Evolutionary conservation across 1,284 basidiomycete species (phyloP), one percentile per base, ranked within the genome.

Genomic region (Ganoderma resinaceum): DNA sequence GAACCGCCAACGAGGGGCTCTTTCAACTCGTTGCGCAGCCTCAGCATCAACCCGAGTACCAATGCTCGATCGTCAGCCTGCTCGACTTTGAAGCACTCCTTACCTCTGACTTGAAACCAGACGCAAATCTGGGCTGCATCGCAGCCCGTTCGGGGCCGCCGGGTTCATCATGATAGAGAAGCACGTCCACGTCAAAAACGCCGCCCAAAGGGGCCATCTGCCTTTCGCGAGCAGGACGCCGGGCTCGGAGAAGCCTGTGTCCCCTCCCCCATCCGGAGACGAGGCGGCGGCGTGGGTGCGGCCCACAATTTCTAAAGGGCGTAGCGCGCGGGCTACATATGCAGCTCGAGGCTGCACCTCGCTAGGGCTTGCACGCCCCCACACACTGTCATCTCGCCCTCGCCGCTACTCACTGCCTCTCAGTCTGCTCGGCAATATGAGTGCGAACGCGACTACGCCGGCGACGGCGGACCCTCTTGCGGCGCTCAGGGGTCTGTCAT

Each of bases 111-210:
- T 0, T 14, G 23, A 26, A 49, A 23, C 46, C 26, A 23, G 23
- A 23, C 23, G 46, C 23, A 4, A n/a, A 20, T 49, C 46, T 23
- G 23, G 42, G 23, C 46, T 26, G 46, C 23, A 16, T 26, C 46
- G 23, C 23, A 52, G 46, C 23, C 46, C 23, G 23, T 26, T 52
- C 46, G 46, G 46, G 23, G 11, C 23, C 46, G 3, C 23, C 11
- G 23, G 23, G 23, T 23, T 52, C 46, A 52, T 52, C 46, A 52
- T 52, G 46, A 52, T 52, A 52, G 23, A 52, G 46, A 52, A 52
- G 46, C 46, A 26, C 46, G 46, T 52, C 46, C 46, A 52, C 46
- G 46, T 52, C 46, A 52, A 12, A 26, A 52, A 52, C 46, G 46
- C 7, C 46, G 46, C 46, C 46, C 46, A 52, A 26, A 23, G 40